Evolutionary conservation across 306 rosid genomes (phyloP), one percentile per base, ranked within the genome.

Genomic region (Gynostemma pentaphyllum): DNA sequence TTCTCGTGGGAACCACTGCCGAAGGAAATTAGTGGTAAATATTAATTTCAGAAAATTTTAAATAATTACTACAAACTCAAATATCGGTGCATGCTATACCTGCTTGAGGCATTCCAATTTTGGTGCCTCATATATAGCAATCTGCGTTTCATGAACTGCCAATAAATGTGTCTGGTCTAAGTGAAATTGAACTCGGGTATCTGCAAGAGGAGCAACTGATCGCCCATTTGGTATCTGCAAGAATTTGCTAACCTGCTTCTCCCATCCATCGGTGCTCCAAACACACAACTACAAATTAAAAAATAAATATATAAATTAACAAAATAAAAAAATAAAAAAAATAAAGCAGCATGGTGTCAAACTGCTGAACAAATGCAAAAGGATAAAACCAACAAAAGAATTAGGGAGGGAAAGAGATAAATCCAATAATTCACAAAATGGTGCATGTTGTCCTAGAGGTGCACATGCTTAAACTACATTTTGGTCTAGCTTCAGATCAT

Each of bases 241-340:
- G 79, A 78, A 76, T 54, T 84, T 94, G 69, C 78, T 83, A 32
- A 83, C 70, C 75, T 86, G 95, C 82, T 72, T 86, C 69, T 88
- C 99, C 99, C 99, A 94, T 72, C 87, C 95, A 75, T 94, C 95
- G 1, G 89, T 84, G 83, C 77, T 86, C 99, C 99, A 94, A 72
- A 94, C 94, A 52, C 99, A 89, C 69, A 94, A 70, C 99, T 94
- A 89, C 72, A 72, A 48, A 71, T 1, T 47, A 64, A 49, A 65
- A 6, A 65, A 46, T 30, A 40, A 46, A 21, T 22, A 40, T 21
- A 49, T 15, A 26, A 1, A 28, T 64, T 16, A 64, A 26, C 56
- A 64, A 13, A 3, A 27, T 9, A 64, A 37, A 11, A n/a, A 36
- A 18, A 51, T 51, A 26, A 37, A 22, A 18, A 11, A 57, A 10